Conservation (phyloP, 2,329 filamentous ascomycete species). For the Cercospora sp. region DNA sequence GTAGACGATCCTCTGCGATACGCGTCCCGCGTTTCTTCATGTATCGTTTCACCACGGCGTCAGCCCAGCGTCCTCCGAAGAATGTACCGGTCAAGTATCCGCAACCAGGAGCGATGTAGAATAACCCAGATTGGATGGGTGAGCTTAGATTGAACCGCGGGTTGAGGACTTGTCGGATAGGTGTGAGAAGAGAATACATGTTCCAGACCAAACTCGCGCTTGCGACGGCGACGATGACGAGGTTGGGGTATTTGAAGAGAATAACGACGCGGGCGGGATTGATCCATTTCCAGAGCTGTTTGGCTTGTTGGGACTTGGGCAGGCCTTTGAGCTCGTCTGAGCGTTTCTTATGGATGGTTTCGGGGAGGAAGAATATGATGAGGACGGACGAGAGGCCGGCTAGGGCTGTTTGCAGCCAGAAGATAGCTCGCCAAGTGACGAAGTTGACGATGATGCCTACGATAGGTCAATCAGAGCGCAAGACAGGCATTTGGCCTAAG, state of each 20-base stretch:
- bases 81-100: slow-evolving; percentile 71
- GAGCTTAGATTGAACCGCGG: slow-evolving; percentile 68
- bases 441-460: slow-evolving; percentile 71
- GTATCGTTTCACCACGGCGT: slow-evolving; percentile 65
- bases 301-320: slow-evolving; percentile 48
- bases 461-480: not conserved
- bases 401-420: slow-evolving; percentile 73
- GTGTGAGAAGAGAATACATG: slow-evolving; percentile 60
- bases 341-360: slow-evolving; percentile 69
- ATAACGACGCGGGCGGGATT: slow-evolving; percentile 66
- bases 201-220: slow-evolving; percentile 71
- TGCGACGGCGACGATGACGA: slow-evolving; percentile 62
- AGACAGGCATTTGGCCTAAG: not conserved
- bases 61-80: slow-evolving; percentile 70
- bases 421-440: slow-evolving; percentile 70
- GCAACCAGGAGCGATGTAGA: slow-evolving; percentile 72
- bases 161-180: slow-evolving; percentile 71
- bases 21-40: slow-evolving; percentile 62
- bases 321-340: slow-evolving; percentile 63
- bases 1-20: slow-evolving; percentile 68
- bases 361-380: slow-evolving; percentile 67
- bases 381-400: slow-evolving; percentile 61
- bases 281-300: slow-evolving; percentile 61
- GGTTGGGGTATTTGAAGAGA: slow-evolving; percentile 68
- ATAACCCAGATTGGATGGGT: slow-evolving; percentile 68